Evolutionary conservation across 2,329 filamentous ascomycete species (phyloP).

Genomic region (Blumeriella jaapii): DNA sequence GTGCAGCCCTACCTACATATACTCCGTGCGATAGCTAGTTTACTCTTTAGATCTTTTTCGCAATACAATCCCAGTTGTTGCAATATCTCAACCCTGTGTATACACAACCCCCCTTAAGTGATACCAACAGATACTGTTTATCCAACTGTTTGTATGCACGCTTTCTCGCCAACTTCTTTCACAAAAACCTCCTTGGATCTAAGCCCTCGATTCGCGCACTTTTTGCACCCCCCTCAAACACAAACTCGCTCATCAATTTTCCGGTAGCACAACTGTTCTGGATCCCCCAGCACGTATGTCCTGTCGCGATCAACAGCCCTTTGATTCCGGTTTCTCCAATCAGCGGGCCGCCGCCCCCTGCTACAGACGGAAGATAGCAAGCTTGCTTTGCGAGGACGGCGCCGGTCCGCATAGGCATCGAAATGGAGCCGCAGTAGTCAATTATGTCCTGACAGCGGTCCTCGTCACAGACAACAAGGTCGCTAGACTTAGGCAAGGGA

Average conservation of each 20-base stretch:
- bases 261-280: slow-evolving; percentile 89
- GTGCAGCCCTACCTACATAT: too few species aligned
- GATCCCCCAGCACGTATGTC: slow-evolving; percentile 97
- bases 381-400: slow-evolving; percentile 69
- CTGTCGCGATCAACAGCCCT: slow-evolving; percentile 71
- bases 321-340: slow-evolving; percentile 63
- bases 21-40: too few species aligned
- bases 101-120: too few species aligned
- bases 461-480: slow-evolving; percentile 65
- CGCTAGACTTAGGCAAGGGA: slow-evolving; percentile 64
- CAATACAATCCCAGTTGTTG: too few species aligned
- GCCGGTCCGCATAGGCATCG: slow-evolving; percentile 53
- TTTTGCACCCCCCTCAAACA: slow-evolving; percentile 59
- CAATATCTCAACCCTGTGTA: too few species aligned
- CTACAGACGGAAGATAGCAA: slow-evolving; percentile 68
- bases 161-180: too few species aligned
- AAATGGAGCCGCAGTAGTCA: slow-evolving; percentile 60
- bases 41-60: too few species aligned
- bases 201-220: slow-evolving; percentile 56
- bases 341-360: slow-evolving; percentile 50
- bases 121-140: too few species aligned
- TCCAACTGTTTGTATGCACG: too few species aligned
- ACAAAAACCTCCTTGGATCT: slow-evolving; percentile 50
- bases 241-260: slow-evolving; percentile 66
- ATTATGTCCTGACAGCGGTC: slow-evolving; percentile 74